Base-by-base conservation (phyloP, 768 basidiomycete genomes). In the Dacryopinax spathularia region DNA sequence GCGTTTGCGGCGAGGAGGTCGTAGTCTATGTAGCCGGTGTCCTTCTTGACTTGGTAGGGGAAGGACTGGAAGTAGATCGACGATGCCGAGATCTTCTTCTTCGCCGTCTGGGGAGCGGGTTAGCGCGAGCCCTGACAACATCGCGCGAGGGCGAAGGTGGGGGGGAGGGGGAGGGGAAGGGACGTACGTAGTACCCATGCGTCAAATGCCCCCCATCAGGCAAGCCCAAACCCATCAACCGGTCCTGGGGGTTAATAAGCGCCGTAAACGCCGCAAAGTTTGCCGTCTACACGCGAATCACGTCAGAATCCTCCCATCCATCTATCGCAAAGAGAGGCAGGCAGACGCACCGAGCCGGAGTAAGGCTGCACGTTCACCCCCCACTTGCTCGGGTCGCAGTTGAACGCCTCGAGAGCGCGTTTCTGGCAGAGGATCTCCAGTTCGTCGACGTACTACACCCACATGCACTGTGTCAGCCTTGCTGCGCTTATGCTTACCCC, bases 41-140 rank as follows among this genome's bases (percentile, higher is more conserved):
- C 76, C 59, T 88, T 86, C 71, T 86, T 82, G 64, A 94, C 85
- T 59, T 81, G 84, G 70, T 98, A 99, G 48, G 96, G 95, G 72
- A 96, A 81, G 35, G 96, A 96, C 74, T 98, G 94, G 88, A 98
- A 99, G 81, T 98, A 98, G 78, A 99, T 97, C 20, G 96, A 98
- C 25, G 95, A 98, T 34, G 96, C 91, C 34, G 96, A 97, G 86
- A 99, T 98, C 78, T 99, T 98, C 82, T 97, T 96, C 80, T 98
- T 98, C 65, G 92, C 91, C 63, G 92, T 95, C 89, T 91, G 69
- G 18, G 64, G 31, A 67, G 60, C 64, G 66, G 36, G 60, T 48
- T 6, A 65, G 61, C 34, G 20, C 15, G n/a, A 60, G 27, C 33
- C 10, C 6, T 48, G 1, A 48, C 18, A 37, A 18, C 34, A 63